Evolutionary conservation across 1,139 yeast genomes (phyloP), one percentile per base, ranked within the genome.

Genomic region (Blastobotrys illinoisensis): DNA sequence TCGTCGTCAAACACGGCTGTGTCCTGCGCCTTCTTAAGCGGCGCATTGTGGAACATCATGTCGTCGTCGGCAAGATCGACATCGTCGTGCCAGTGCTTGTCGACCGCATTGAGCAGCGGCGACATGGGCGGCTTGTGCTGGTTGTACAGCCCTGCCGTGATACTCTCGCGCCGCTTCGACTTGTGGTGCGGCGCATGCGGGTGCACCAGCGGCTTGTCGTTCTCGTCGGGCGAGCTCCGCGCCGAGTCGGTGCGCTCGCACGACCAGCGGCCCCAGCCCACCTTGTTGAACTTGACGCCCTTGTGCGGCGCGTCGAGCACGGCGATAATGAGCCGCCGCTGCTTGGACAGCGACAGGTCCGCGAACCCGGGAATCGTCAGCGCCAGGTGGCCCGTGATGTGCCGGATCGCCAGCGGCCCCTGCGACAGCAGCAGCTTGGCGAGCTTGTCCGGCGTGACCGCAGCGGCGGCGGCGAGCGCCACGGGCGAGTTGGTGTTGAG

Each of bases 251-350:
- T 81, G 50, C 77, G 73, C 57, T 84, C 78, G 6, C 91, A 95
- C 24, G 91, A 89, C 98, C 98, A 91, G 67, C 93, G 95, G 56
- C 98, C 98, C 98, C 98, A 91, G 23, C 97, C 97, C 46, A 90
- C 90, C 73, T 91, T 91, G 65, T 89, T 96, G 73, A 91, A 91
- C 18, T 86, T 81, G n/a, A 78, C 73, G 14, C 56, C 59, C 56
- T 85, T 81, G 24, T 75, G 77, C 5, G 80, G 73, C 52, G 76
- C 70, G 64, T 89, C 97, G 74, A 91, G 80, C 44, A 93, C 95
- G 6, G 90, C 83, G 85, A 90, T 90, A 44, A 91, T 90, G 57
- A 91, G 78, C 58, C 97, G 77, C 66, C 98, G 80, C 72, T 91
- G 97, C 66, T 91, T 91, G 16, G 96, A 87, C 32, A 89, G 77